phyloP scores from a whole-genome alignment of 2,329 filamentous ascomycete genomes.

The Penicillium thymicola region DNA sequence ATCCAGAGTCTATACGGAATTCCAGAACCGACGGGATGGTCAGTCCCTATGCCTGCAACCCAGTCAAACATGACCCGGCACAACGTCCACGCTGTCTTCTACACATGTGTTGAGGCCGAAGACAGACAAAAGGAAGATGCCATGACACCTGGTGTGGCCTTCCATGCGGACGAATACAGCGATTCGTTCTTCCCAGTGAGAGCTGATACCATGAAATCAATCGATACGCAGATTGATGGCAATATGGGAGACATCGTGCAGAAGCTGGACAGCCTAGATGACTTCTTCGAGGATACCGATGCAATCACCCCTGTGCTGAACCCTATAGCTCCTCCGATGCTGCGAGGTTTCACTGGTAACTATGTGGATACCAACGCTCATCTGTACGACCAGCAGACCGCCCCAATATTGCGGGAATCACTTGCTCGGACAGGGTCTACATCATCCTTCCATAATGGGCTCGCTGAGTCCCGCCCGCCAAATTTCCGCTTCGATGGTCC shows the following conservation, averaged over 20 bases:
- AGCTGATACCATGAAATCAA: conserved; percentile 89
- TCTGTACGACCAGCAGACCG: conserved; percentile 87
- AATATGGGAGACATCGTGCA: conserved; percentile 79
- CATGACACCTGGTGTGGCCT: conserved; percentile 83
- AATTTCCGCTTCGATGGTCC: conserved; percentile 51
- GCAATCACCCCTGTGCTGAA: conserved; percentile 56
- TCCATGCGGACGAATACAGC: conserved; percentile 82
- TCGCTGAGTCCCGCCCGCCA: conserved; percentile 67
- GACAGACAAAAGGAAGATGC: conserved; percentile 58
- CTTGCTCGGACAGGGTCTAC: conserved; percentile 67
- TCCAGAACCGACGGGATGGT: conserved; percentile 93
- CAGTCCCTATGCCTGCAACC: conserved; percentile 85
- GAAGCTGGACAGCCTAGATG: conserved; percentile 74
- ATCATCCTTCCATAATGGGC: conserved; percentile 80
- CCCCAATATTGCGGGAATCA: conserved; percentile 84
- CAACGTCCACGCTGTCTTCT: conserved; percentile 95
- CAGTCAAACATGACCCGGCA: conserved; percentile 81
- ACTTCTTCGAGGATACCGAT: conserved; percentile 72
- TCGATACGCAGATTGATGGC: conserved; percentile 60
- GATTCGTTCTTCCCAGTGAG: conserved; percentile 75
- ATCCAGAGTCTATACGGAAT: conserved; percentile 96
- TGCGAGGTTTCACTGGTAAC: conserved; percentile 56
- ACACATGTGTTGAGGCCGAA: conserved; percentile 74
- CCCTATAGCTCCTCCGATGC: conserved; percentile 34
- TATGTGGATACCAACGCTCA: conserved; percentile 72